Evolutionary conservation across 331 rosid species (phyloP).

Genomic region (Quercus phellos): DNA sequence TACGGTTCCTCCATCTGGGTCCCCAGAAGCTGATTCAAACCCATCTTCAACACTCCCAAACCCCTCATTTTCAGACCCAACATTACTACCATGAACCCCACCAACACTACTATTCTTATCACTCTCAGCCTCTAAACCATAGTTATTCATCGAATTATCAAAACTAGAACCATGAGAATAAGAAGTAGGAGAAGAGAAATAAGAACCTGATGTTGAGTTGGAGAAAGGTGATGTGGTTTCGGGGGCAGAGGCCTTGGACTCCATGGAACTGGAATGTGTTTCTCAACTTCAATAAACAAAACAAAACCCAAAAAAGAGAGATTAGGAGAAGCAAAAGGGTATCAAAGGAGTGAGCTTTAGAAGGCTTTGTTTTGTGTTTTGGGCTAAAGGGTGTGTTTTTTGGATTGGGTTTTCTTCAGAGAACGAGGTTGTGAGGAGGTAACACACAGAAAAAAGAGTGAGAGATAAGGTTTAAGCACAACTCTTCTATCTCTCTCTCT

Average conservation of each 20-base stretch:
- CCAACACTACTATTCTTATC: background rate
- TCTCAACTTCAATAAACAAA: background rate
- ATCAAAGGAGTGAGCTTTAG: background rate
- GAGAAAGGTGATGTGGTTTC: slow-evolving; percentile 8
- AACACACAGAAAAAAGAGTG: background rate
- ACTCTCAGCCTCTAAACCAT: slow-evolving; percentile 7
- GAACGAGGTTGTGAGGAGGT: background rate
- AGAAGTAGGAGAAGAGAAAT: slow-evolving; percentile 20
- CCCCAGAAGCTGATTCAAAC: slow-evolving; percentile 32
- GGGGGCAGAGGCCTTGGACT: slow-evolving; percentile 25
- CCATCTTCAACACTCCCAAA: slow-evolving; percentile 60
- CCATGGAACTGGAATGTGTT: slow-evolving; percentile 33
- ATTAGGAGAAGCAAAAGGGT: background rate
- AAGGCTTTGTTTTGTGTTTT: background rate
- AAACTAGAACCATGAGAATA: slow-evolving; percentile 20
- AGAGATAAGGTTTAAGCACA: slow-evolving; percentile 46
- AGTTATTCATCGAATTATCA: slow-evolving; percentile 5
- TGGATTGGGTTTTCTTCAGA: background rate
- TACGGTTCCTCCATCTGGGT: slow-evolving; percentile 16
- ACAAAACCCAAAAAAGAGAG: background rate
- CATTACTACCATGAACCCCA: slow-evolving; percentile 13
- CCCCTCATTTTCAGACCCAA: slow-evolving; percentile 50
- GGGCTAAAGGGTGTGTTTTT: background rate
- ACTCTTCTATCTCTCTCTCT: background rate
- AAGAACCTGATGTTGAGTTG: slow-evolving; percentile 30